Percentiles rank a stretch among this genome's conserved stretches.
Evolutionary conservation across 768 basidiomycete species (phyloP).

Genomic region (Hygrophorus russula): DNA sequence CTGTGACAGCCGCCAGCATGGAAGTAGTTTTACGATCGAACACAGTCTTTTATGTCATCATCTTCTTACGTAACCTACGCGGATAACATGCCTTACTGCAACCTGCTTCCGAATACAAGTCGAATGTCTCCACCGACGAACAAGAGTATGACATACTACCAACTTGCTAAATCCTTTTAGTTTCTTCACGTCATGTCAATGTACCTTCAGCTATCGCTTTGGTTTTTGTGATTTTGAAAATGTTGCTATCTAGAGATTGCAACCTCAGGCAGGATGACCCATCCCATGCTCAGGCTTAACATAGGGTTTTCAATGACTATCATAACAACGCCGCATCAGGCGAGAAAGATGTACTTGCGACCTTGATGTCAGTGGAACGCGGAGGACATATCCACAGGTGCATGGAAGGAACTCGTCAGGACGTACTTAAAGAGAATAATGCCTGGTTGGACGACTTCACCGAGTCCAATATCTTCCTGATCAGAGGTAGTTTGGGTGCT

Average conservation of each 20-base stretch:
- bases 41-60: constrained; percentile 16
- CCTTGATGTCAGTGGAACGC: not conserved
- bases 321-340: too few relatives aligned
- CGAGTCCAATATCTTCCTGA: constrained; percentile 18
- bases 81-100: not conserved
- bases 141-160: not conserved
- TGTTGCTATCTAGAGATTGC: too few relatives aligned
- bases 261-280: too few relatives aligned
- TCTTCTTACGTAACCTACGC: not conserved
- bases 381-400: not conserved
- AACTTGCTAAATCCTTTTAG: constrained; percentile 21
- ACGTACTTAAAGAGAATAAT: constrained; percentile 9
- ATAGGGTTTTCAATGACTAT: too few relatives aligned
- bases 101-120: not conserved
- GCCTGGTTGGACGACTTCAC: constrained; percentile 23
- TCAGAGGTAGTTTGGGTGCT: constrained; percentile 15
- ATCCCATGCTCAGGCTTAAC: too few relatives aligned
- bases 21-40: constrained; percentile 23
- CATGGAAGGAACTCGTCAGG: constrained; percentile 11
- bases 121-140: not conserved
- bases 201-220: too few relatives aligned
- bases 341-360: not conserved
- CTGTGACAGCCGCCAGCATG: constrained; percentile 20
- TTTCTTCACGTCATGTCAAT: not conserved
- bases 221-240: too few relatives aligned